Conservation (phyloP, 1,284 basidiomycete genomes). For the Ganoderma leucocontextum region DNA sequence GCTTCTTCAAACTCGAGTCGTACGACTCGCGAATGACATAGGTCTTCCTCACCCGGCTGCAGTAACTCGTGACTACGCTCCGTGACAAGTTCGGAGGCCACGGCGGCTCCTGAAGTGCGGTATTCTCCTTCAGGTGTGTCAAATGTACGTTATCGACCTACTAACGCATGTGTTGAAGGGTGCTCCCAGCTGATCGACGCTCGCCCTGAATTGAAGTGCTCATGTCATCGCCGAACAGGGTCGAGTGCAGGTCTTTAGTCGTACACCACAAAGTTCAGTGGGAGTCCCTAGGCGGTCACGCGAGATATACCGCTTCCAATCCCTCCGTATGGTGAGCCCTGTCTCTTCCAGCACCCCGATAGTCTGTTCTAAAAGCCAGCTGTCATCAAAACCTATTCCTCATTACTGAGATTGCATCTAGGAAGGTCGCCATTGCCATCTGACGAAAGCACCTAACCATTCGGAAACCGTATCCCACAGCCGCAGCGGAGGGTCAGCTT, state of each 20-base stretch:
- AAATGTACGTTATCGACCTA: neutral
- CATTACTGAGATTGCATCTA: neutral
- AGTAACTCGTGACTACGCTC: constrained; percentile 1
- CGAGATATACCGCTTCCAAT: neutral
- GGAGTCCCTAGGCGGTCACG: neutral
- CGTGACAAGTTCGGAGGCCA: neutral
- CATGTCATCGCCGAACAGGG: neutral
- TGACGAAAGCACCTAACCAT: neutral
- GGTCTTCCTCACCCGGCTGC: neutral
- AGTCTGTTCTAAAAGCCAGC: no score
- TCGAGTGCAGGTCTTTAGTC: neutral
- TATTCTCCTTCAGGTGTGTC: neutral
- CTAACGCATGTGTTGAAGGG: neutral
- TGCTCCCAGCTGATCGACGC: neutral
- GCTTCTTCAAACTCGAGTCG: neutral
- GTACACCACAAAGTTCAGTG: neutral
- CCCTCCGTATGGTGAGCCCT: neutral
- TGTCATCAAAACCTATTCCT: neutral
- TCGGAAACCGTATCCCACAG: neutral
- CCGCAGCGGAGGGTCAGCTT: neutral
- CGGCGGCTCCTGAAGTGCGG: neutral
- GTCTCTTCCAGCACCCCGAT: neutral
- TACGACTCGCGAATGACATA: neutral
- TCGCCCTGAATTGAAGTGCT: neutral
- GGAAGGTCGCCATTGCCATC: neutral